These are phyloP conservation scores for Saxispiralis lemnorum DNA, from an alignment of 495 filamentous ascomycete genomes.

Conservation along the genomic window DNA sequence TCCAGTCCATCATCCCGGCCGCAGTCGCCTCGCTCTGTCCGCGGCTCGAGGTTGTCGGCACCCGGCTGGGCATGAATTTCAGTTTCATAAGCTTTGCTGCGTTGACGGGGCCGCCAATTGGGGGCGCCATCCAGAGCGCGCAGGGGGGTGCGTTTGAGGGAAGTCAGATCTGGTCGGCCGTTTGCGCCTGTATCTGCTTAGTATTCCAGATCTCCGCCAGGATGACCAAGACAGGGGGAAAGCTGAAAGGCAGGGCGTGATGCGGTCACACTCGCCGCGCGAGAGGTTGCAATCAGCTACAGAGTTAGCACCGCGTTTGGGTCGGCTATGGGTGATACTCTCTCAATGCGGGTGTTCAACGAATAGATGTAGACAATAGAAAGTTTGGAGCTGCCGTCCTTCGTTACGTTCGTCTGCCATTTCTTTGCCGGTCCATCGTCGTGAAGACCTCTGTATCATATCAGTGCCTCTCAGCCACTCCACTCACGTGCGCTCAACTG, in stretches of 20 bases:
- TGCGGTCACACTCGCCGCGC: no score
- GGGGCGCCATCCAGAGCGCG: constrained; percentile 21
- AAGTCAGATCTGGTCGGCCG: constrained; percentile 21
- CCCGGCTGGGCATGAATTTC: constrained; percentile 25
- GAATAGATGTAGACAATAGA: no score
- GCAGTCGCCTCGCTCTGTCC: constrained; percentile 20
- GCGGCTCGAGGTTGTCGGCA: constrained; percentile 21
- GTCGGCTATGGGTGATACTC: no score
- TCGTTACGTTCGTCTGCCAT: no score
- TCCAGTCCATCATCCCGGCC: constrained; percentile 23
- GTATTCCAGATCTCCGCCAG: constrained; percentile 1
- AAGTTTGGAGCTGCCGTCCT: no score
- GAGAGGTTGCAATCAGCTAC: no score
- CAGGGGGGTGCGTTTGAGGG: constrained; percentile 17
- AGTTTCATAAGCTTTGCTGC: constrained; percentile 19
- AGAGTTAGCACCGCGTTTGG: no score
- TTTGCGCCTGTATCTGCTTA: constrained; percentile 10
- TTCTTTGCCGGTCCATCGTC: no score
- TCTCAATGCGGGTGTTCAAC: no score
- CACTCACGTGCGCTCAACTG: no score
- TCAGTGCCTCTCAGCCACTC: no score
- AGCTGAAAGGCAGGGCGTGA: constrained; percentile 1
- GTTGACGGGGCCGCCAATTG: constrained; percentile 24
- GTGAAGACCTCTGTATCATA: no score
- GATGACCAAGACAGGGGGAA: constrained; percentile 6